A percentile compares a stretch with the other conserved stretches of the same genome.
Conservation (phyloP, 306 rosid genomes). For the Vigna radiata region DNA sequence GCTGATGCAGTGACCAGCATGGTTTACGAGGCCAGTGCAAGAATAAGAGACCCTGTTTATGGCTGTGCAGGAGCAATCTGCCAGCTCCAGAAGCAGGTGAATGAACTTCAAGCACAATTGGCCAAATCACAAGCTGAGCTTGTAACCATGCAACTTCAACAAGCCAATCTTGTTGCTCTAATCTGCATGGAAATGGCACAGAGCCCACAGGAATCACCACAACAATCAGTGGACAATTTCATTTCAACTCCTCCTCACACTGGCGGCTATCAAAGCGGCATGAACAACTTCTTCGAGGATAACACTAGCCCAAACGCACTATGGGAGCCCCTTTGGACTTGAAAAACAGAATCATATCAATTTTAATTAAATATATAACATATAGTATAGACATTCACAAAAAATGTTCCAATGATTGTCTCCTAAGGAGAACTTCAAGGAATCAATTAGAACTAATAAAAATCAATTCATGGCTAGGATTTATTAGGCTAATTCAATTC, state of each 20-base stretch:
- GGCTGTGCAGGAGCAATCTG: slow-evolving; percentile 95
- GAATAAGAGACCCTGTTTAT: slow-evolving; percentile 89
- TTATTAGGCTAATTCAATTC: slow-evolving; percentile 23
- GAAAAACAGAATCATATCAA: slow-evolving; percentile 40
- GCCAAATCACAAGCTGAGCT: slow-evolving; percentile 88
- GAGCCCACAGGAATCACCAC: slow-evolving; percentile 57
- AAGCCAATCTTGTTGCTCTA: slow-evolving; percentile 76
- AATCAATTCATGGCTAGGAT: slow-evolving; percentile 36
- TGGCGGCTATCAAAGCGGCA: slow-evolving; percentile 48
- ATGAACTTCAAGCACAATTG: slow-evolving; percentile 84
- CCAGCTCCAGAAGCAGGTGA: slow-evolving; percentile 84
- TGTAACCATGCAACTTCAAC: slow-evolving; percentile 83
- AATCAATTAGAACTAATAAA: slow-evolving; percentile 36
- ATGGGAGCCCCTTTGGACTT: slow-evolving; percentile 88
- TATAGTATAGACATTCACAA: not conserved
- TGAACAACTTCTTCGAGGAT: slow-evolving; percentile 59
- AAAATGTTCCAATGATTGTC: slow-evolving; percentile 45
- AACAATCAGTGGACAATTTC: slow-evolving; percentile 58
- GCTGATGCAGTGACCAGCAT: slow-evolving; percentile 95
- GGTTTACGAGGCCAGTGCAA: slow-evolving; percentile 93
- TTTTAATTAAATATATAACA: not conserved
- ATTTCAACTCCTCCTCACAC: slow-evolving; percentile 39
- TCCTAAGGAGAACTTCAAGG: slow-evolving; percentile 75
- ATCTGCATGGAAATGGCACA: slow-evolving; percentile 82
- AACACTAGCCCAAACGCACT: slow-evolving; percentile 49